phyloP scores from a whole-genome alignment of 2,329 filamentous ascomycete species.

The Scleromitrula shiraiana region DNA sequence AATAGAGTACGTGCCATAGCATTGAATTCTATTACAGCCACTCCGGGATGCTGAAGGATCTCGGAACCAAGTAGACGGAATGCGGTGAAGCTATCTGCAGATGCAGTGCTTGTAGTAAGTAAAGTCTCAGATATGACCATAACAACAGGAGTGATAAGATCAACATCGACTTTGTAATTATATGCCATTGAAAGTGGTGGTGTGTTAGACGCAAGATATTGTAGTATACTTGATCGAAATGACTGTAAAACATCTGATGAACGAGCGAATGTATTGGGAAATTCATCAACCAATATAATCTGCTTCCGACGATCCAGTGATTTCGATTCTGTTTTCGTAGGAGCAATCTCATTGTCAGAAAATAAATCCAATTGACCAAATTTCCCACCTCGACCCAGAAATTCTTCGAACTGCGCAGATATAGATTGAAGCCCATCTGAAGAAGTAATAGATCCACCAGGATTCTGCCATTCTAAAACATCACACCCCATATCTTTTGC shows the following conservation, averaged over 20 bases:
- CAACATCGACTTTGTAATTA: slow-evolving; percentile 26
- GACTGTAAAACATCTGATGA: slow-evolving; percentile 56
- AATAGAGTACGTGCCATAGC: slow-evolving; percentile 80
- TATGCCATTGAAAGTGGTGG: slow-evolving; percentile 44
- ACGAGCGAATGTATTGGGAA: slow-evolving; percentile 65
- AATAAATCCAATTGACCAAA: slow-evolving; percentile 61
- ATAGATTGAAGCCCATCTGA: slow-evolving; percentile 59
- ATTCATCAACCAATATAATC: slow-evolving; percentile 72
- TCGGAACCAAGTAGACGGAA: slow-evolving; percentile 83
- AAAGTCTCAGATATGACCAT: slow-evolving; percentile 90
- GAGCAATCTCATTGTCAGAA: slow-evolving; percentile 24
- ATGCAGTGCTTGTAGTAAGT: slow-evolving; percentile 74
- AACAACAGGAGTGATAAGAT: slow-evolving; percentile 63
- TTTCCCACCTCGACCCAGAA: slow-evolving; percentile 71
- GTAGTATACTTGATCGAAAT: slow-evolving; percentile 68
- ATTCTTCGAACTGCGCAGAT: slow-evolving; percentile 83
- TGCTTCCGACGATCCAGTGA: slow-evolving; percentile 35
- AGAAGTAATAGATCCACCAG: slow-evolving; percentile 50
- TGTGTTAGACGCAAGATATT: slow-evolving; percentile 63
- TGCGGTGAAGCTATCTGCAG: slow-evolving; percentile 85
- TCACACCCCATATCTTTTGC: slow-evolving; percentile 69
- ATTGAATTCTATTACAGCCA: slow-evolving; percentile 85
- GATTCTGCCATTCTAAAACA: slow-evolving; percentile 87
- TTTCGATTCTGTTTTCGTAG: slow-evolving; percentile 25
- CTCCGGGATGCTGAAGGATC: slow-evolving; percentile 71